These are phyloP conservation scores for Leucosporidium scottii DNA, from an alignment of 768 basidiomycete genomes.

Conservation along the genomic window DNA sequence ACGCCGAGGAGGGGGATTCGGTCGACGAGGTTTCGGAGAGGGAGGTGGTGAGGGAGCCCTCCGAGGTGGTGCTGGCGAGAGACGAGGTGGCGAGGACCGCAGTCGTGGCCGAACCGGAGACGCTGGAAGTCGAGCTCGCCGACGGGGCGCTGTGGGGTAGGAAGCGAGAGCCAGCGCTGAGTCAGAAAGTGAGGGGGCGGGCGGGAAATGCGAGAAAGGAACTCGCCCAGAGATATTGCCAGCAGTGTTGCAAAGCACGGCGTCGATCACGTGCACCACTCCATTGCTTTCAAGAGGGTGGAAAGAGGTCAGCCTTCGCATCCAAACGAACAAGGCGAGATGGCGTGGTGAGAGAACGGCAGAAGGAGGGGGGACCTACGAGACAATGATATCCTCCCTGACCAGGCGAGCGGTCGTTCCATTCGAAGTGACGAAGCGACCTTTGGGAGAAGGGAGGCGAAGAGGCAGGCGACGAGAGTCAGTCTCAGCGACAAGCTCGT, in stretches of 20 bases:
- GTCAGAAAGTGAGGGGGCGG: background rate
- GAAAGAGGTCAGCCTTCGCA: background rate
- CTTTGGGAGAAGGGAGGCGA: too few relatives aligned
- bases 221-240: conserved; percentile 39
- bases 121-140: background rate
- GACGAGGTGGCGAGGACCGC: too few relatives aligned
- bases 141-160: background rate
- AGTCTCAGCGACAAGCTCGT: too few relatives aligned
- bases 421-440: too few relatives aligned
- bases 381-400: conserved; percentile 35
- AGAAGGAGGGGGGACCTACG: background rate
- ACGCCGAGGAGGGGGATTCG: too few relatives aligned
- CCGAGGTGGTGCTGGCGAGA: too few relatives aligned
- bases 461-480: too few relatives aligned
- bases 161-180: too few relatives aligned
- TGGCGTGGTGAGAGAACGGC: background rate
- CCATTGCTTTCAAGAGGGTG: background rate
- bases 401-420: conserved; percentile 37
- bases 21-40: too few relatives aligned
- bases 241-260: conserved; percentile 41
- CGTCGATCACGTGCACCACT: conserved; percentile 37
- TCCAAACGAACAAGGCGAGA: too few relatives aligned
- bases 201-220: background rate
- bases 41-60: too few relatives aligned
- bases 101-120: background rate